phyloP scores from a whole-genome alignment of 2,329 filamentous ascomycete genomes.

The Westerdykella ornata region DNA sequence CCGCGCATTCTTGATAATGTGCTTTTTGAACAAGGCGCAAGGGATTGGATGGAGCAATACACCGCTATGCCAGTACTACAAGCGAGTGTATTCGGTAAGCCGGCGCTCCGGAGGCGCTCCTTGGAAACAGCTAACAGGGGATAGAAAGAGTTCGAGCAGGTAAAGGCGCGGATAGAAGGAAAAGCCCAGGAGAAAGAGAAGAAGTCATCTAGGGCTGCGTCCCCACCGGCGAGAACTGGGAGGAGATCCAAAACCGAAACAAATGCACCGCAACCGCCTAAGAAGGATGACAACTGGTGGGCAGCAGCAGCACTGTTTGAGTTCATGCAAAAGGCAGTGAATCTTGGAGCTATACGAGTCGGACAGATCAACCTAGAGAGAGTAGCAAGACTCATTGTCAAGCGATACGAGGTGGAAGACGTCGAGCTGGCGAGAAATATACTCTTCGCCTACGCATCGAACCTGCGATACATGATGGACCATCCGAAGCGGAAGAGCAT shows the following conservation, averaged over 20 bases:
- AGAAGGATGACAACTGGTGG: conserved; percentile 39
- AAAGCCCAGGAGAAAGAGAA: conserved; percentile 17
- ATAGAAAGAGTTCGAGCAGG: conserved; percentile 27
- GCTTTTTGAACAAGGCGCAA: conserved; percentile 41
- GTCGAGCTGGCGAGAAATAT: conserved; percentile 27
- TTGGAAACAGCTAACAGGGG: conserved; percentile 2
- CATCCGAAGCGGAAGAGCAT: conserved; percentile 27
- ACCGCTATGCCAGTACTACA: conserved; percentile 39
- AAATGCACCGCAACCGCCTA: conserved; percentile 16
- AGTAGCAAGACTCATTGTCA: conserved; percentile 30
- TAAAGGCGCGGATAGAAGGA: conserved; percentile 27
- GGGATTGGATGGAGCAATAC: conserved; percentile 41
- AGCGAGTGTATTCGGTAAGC: conserved; percentile 33
- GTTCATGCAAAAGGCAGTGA: conserved; percentile 36
- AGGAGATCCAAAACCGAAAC: background rate
- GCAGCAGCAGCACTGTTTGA: conserved; percentile 34
- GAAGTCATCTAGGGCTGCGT: background rate
- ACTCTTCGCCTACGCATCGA: conserved; percentile 32
- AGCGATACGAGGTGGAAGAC: conserved; percentile 35
- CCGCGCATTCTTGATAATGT: conserved; percentile 41
- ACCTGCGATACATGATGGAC: conserved; percentile 36
- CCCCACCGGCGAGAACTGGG: conserved; percentile 4
- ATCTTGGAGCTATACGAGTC: conserved; percentile 23
- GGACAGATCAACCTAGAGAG: conserved; percentile 28
- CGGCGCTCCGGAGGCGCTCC: background rate